phyloP scores from a whole-genome alignment of 441 rosid species.

The Gossypium schwendimanii region DNA sequence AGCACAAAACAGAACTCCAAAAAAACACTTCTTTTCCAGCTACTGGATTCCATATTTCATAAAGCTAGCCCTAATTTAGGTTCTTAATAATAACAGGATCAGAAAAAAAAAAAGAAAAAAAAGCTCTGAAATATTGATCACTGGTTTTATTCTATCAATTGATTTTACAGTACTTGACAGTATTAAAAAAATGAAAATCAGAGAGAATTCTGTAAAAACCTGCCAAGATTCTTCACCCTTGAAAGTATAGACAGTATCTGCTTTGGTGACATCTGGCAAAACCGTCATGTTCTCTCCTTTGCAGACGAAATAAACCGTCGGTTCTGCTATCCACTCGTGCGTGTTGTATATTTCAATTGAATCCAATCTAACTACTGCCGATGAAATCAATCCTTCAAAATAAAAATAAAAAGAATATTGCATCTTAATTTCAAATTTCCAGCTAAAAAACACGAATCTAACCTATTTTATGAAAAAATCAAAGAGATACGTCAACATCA shows the following conservation, averaged over 20 bases:
- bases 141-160: background rate
- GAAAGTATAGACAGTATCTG: constrained; percentile 37
- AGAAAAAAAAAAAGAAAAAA: background rate
- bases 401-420: background rate
- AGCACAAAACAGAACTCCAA: background rate
- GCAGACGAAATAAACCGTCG: constrained; percentile 70
- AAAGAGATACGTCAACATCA: background rate
- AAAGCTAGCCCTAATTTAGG: background rate
- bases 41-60: background rate
- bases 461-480: background rate
- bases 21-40: background rate
- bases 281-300: constrained; percentile 55
- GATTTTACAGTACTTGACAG: background rate
- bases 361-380: constrained; percentile 56
- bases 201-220: constrained; percentile 23
- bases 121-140: background rate
- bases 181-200: background rate
- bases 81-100: background rate
- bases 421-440: background rate
- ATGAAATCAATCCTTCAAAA: constrained; percentile 34
- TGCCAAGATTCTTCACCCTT: constrained; percentile 89
- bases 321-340: constrained; percentile 66
- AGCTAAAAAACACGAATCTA: background rate
- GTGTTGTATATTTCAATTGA: constrained; percentile 52
- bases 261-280: constrained; percentile 62